Evolutionary conservation across 2,329 filamentous ascomycete genomes (phyloP).

Genomic region (Xylaria sp.): DNA sequence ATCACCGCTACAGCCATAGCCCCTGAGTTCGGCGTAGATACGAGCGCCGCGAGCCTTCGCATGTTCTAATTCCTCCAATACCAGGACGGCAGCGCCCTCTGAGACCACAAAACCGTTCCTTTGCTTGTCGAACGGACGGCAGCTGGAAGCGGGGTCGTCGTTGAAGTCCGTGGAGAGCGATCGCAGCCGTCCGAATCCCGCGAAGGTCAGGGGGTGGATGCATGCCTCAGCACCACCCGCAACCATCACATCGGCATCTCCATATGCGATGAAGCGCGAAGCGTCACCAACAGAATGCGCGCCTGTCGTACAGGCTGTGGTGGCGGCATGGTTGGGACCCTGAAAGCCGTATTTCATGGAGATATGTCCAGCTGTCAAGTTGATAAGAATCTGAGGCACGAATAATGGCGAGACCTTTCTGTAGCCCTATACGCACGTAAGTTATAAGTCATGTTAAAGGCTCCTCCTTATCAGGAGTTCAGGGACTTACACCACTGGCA

Average conservation of each 20-base stretch:
- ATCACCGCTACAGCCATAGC: constrained; percentile 87
- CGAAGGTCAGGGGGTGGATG: constrained; percentile 88
- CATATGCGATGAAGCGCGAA: constrained; percentile 82
- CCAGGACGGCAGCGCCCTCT: constrained; percentile 81
- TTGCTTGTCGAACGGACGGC: constrained; percentile 77
- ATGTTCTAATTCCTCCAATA: constrained; percentile 88
- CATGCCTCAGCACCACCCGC: constrained; percentile 95
- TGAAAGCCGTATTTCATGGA: constrained; percentile 87
- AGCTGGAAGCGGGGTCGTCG: constrained; percentile 61
- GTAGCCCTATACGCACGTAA: constrained; percentile 60
- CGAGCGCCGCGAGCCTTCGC: constrained; percentile 70
- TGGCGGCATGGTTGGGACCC: constrained; percentile 87
- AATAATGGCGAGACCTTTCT: constrained; percentile 90
- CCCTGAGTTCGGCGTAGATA: constrained; percentile 84
- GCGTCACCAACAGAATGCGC: constrained; percentile 94
- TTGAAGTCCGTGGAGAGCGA: constrained; percentile 83
- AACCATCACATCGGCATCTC: constrained; percentile 91
- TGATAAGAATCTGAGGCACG: constrained; percentile 88
- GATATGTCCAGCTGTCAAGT: constrained; percentile 89
- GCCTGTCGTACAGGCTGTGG: constrained; percentile 93
- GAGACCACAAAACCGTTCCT: constrained; percentile 86
- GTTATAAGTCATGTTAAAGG: constrained; percentile 4
- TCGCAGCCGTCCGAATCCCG: constrained; percentile 82
- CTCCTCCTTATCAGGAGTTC: background rate
- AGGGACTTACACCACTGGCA: constrained; percentile 57